Base-by-base conservation (phyloP, 2,329 filamentous ascomycete genomes). In the Aspergillus tamarii region DNA sequence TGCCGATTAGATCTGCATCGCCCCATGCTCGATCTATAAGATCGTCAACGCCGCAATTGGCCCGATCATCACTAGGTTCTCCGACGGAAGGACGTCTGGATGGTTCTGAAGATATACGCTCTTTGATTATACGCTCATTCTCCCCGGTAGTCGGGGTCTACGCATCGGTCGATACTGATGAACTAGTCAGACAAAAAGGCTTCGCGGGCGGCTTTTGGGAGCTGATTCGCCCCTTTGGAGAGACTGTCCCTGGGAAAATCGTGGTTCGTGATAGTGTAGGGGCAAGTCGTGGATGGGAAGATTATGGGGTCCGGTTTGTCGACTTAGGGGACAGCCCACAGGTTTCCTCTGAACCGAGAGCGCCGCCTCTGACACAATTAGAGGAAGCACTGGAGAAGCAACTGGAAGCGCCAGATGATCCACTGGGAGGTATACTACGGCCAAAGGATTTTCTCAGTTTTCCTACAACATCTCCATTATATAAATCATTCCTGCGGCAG, bases 201-300 rank as follows among this genome's bases (percentile, higher is more conserved):
- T 92, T 98, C 69, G 83, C 87, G 45, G 85, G 88, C 52, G 94
- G 94, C 0, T 84, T 99, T 56, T 89, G 93, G 83, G 91, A 96
- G 77, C 82, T 99, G 28, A 81, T 99, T 61, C 85, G 94, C 57
- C 94, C 95, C 0, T 99, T 96, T 80, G 95, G 95, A 34, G 95
- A 99, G 79, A 87, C 85, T 19, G 86, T 98, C 0, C 87, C 90
- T 57, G 95, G 95, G 34, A 96, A 95, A 73, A 90, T 99, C 58
- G 91, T 91, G 4, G 90, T 98, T 61, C 85, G 95, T 71, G 95
- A 99, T 78, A 97, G 94, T 74, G 89, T 92, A 69, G 94, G 95
- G 10, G 87, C 90, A 50, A 94, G 93, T 74, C 88, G 88, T 73
- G 87, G 88, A 45, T 94, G 91, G 82, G 94, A 97, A 61, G 93